Percentiles rank a stretch among this genome's conserved stretches.
These are phyloP conservation scores for Gossypium thurberi DNA, from an alignment of 345 rosid genomes.

Conservation along the genomic window DNA sequence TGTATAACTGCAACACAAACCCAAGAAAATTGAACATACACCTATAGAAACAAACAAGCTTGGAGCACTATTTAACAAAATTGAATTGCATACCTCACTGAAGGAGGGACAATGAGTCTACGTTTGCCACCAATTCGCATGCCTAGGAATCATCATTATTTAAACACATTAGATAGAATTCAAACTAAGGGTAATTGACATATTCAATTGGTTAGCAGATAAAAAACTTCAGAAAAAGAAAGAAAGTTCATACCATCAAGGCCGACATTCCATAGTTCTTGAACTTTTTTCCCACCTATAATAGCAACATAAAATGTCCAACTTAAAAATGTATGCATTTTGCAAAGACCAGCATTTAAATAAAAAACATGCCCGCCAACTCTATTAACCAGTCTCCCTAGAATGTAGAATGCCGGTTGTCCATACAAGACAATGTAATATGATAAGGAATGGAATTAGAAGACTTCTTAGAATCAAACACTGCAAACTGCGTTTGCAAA, in stretches of 20 bases:
- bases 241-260: conserved; percentile 42
- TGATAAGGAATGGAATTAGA: neutral
- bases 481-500: neutral
- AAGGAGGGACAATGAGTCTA: conserved; percentile 68
- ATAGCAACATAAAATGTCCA: neutral
- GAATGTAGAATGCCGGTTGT: neutral
- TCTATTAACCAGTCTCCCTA: neutral
- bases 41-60: neutral
- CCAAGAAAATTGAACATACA: neutral
- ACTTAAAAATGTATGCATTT: neutral
- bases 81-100: conserved; percentile 52
- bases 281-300: conserved; percentile 36
- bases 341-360: neutral
- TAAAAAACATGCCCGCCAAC: neutral
- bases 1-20: conserved; percentile 39
- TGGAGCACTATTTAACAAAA: neutral
- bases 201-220: neutral
- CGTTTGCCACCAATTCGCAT: conserved; percentile 86
- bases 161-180: neutral
- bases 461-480: neutral
- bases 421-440: neutral
- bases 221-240: neutral
- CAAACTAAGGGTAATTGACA: neutral
- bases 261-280: conserved; percentile 45
- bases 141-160: conserved; percentile 34